Percentiles rank a stretch among this genome's conserved stretches.
Conservation (phyloP, 2,329 filamentous ascomycete species). For the Xylariomycetidae sp. region DNA sequence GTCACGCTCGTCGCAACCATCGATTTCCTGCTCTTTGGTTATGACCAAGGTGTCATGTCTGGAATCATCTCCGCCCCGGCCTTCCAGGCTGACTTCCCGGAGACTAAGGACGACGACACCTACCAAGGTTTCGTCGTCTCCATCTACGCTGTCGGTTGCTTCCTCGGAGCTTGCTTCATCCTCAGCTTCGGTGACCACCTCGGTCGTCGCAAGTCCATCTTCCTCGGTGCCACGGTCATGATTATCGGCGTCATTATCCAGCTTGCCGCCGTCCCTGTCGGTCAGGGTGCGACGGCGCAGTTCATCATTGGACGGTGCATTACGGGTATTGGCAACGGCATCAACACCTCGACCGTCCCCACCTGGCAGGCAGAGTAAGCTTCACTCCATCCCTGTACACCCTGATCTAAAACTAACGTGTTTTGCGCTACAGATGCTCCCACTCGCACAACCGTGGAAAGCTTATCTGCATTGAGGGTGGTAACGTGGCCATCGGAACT, state of each 20-base stretch:
- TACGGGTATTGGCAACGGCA: slow-evolving; percentile 45
- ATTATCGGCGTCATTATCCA: slow-evolving; percentile 51
- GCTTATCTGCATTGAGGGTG: slow-evolving; percentile 51
- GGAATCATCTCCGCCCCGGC: slow-evolving; percentile 24
- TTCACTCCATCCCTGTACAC: background rate
- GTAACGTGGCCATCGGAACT: slow-evolving; percentile 35
- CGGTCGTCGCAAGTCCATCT: slow-evolving; percentile 48
- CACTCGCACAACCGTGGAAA: slow-evolving; percentile 51
- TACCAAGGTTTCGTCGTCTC: slow-evolving; percentile 33
- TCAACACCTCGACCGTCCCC: slow-evolving; percentile 41
- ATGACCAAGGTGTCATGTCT: slow-evolving; percentile 29
- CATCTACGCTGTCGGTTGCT: slow-evolving; percentile 37
- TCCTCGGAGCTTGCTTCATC: slow-evolving; percentile 34
- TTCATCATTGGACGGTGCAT: slow-evolving; percentile 44
- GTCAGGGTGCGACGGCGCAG: slow-evolving; percentile 39
- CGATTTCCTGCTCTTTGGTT: slow-evolving; percentile 25
- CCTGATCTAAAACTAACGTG: background rate
- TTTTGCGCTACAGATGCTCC: slow-evolving; percentile 23
- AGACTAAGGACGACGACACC: slow-evolving; percentile 24
- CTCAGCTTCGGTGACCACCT: slow-evolving; percentile 45
- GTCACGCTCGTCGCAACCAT: slow-evolving; percentile 23
- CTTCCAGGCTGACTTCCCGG: slow-evolving; percentile 24
- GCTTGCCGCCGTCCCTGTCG: slow-evolving; percentile 38
- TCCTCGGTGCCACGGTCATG: slow-evolving; percentile 46
- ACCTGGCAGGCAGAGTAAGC: slow-evolving; percentile 33